Evolutionary conservation across 1,284 basidiomycete genomes (phyloP), one percentile per base, ranked within the genome.

Genomic region (Trichosporon sp.): DNA sequence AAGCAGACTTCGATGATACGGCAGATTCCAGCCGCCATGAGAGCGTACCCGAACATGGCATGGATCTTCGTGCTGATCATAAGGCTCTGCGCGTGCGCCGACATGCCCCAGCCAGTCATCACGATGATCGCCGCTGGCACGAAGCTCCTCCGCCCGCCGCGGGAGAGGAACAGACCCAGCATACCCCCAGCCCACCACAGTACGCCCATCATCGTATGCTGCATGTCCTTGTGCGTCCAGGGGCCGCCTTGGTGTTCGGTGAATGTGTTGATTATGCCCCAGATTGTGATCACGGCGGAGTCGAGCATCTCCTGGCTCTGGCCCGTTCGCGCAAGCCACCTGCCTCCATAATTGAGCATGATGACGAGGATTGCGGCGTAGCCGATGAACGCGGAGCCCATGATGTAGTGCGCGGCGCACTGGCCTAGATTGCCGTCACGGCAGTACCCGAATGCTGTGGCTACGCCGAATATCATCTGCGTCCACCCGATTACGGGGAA

Each of bases 81-180:
- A 60, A 94, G 82, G 9, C 86, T 87, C 81, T 97, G 95, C 2
- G 86, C 86, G 71, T 97, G 95, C 44, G 90, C 88, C 3, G 90
- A 90, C 92, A 97, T 95, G 31, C 90, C 94, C 89, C 92, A 97
- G 2, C 95, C 95, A 0, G 93, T 95, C 65, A 95, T 82, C 63
- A 92, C 86, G 68, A 95, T 88, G 65, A 97, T 92, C 33, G 94
- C 67, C 16, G 86, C 86, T 1, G 95, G 94, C 2, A 95, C 83
- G 23, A 95, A 86, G 54, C 88, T 91, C 63, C 93, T 86, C 84
- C 89, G 88, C 63, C 92, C 92, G 49, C 90, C 89, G 58, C 92
- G 84, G 19, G 91, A 86, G 13, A 95, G 84, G 79, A 89, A 91
- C 59, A 97, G 89, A 1, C 94, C 95, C 2, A 96, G 83, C 23